phyloP scores from a whole-genome alignment of 495 filamentous ascomycete species.

The Neurospora sp. region DNA sequence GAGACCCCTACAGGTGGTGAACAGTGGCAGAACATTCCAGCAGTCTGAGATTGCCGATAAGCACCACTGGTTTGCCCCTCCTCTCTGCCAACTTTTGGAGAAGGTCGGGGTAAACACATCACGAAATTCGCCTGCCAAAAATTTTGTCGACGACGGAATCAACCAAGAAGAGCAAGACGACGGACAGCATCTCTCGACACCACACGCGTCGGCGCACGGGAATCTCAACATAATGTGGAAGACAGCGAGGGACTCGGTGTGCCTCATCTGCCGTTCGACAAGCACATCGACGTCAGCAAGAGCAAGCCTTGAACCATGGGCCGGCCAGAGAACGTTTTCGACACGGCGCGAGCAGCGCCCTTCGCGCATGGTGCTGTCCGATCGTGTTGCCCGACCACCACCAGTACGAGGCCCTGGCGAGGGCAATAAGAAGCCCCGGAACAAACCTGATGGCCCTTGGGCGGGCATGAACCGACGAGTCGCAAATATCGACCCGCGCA shows the following conservation, averaged over 20 bases:
- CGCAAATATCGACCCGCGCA: slow-evolving; percentile 39
- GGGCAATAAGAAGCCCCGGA: slow-evolving; percentile 24
- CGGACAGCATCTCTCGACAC: background rate
- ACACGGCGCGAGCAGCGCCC: slow-evolving; percentile 35
- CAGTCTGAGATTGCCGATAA: background rate
- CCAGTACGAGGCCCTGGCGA: slow-evolving; percentile 24
- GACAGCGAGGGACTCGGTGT: slow-evolving; percentile 23
- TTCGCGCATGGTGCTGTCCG: slow-evolving; percentile 73
- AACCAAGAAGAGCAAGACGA: background rate
- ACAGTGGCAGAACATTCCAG: slow-evolving; percentile 3
- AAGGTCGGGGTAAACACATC: background rate
- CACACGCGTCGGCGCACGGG: background rate
- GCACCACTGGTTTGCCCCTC: background rate
- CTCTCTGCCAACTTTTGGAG: background rate
- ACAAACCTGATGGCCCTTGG: slow-evolving; percentile 52
- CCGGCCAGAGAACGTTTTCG: slow-evolving; percentile 23
- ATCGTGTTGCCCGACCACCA: slow-evolving; percentile 48
- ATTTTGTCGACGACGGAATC: background rate
- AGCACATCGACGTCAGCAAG: background rate
- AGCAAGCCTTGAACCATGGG: slow-evolving; percentile 21
- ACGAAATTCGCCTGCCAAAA: background rate
- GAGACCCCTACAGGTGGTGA: slow-evolving; percentile 2
- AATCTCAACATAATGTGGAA: slow-evolving; percentile 20
- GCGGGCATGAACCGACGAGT: slow-evolving; percentile 68
- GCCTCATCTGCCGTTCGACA: slow-evolving; percentile 22